These are phyloP conservation scores for Chlamydomonas incerta DNA, from an alignment of 139 green algal species.

Conservation along the genomic window DNA sequence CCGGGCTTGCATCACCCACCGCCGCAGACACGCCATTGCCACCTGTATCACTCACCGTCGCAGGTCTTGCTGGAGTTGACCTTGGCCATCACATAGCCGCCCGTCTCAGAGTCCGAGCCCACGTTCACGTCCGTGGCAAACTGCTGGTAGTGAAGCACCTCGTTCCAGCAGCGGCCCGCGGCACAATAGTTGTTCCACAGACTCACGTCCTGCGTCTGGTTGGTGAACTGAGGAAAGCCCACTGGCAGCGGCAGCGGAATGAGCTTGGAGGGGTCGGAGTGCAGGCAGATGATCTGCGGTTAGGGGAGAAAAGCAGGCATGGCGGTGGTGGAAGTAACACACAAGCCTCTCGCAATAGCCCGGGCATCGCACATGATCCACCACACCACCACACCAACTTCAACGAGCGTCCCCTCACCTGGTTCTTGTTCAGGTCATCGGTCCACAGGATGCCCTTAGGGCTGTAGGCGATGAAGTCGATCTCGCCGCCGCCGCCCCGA, in stretches of 20 bases:
- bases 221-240: conserved; percentile 13
- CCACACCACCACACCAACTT: too few species aligned
- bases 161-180: background rate
- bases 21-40: too few species aligned
- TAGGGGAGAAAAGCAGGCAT: too few species aligned
- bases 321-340: too few species aligned
- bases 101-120: background rate
- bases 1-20: too few species aligned
- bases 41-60: conserved; percentile 12
- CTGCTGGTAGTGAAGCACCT: conserved; percentile 25
- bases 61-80: conserved; percentile 33
- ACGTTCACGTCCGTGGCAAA: conserved; percentile 37
- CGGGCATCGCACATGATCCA: too few species aligned
- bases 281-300: conserved; percentile 28
- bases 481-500: conserved; percentile 28
- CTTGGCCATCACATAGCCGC: conserved; percentile 44
- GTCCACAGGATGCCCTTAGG: conserved; percentile 24
- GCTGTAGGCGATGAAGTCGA: conserved; percentile 36
- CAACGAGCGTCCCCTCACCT: background rate
- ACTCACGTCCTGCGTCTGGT: background rate
- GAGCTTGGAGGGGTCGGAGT: conserved; percentile 2
- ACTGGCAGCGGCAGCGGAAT: conserved; percentile 8
- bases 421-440: conserved; percentile 40
- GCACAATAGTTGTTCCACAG: conserved; percentile 4
- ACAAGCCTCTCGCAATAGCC: too few species aligned